phyloP scores from a whole-genome alignment of 257 asterid genomes.

The Scutellaria baicalensis region DNA sequence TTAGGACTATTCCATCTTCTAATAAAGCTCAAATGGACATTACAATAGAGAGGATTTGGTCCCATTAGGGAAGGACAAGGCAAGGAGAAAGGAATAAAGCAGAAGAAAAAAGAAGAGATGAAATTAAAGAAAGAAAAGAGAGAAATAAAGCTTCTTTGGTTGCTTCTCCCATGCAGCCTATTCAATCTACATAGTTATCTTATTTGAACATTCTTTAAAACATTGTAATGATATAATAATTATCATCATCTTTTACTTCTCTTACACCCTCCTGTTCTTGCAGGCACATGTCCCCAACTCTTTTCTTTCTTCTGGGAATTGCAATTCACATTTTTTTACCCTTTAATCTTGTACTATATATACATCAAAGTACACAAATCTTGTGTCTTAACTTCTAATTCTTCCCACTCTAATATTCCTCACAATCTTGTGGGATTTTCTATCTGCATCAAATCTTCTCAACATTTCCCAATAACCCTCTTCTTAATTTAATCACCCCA shows the following conservation, averaged over 20 bases:
- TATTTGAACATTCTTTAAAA: constrained; percentile 42
- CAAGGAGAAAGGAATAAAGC: constrained; percentile 42
- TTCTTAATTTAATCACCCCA: background rate
- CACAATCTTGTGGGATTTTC: constrained; percentile 22
- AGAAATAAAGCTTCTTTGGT: constrained; percentile 32
- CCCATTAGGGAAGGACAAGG: constrained; percentile 36
- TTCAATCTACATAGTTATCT: constrained; percentile 40
- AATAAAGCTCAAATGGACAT: constrained; percentile 58
- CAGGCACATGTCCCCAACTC: constrained; percentile 62
- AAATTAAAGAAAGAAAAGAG: too few species aligned
- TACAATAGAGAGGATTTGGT: constrained; percentile 36
- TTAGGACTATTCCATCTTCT: constrained; percentile 78
- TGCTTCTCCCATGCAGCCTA: constrained; percentile 50
- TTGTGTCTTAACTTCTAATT: constrained; percentile 24
- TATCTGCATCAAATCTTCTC: constrained; percentile 25
- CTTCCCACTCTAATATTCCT: background rate
- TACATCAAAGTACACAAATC: constrained; percentile 47
- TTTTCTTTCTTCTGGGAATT: background rate
- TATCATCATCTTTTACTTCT: constrained; percentile 60
- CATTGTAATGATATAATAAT: constrained; percentile 74
- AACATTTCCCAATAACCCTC: constrained; percentile 26
- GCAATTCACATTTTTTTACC: background rate
- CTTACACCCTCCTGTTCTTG: constrained; percentile 51
- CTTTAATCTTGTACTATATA: background rate
- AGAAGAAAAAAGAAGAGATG: background rate